Evolutionary conservation across 768 basidiomycete genomes (phyloP), one percentile per base, ranked within the genome.

Genomic region (Sarcomyxa edulis): DNA sequence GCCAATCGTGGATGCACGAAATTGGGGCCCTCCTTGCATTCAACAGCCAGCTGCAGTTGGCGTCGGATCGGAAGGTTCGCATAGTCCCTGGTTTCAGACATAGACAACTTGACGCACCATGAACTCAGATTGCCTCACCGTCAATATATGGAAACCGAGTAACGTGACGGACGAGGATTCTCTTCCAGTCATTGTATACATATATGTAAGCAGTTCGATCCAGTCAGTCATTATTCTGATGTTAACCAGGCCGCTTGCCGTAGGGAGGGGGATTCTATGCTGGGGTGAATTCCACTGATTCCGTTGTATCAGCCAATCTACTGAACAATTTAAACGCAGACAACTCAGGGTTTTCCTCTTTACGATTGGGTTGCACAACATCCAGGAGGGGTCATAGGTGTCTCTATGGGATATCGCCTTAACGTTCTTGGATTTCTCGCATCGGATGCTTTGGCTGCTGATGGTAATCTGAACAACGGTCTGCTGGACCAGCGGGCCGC

Each of bases 311-410:
- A 20, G 18, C 18, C 15, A n/a, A 29, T 3, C 8, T 15, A 31
- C 42, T 22, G 15, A 21, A 21, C 9, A 21, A 15, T 16, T 28
- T 0, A 35, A 14, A 7, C 12, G 1, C 20, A 70, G 67, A 59
- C 69, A 10, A 63, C 69, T 6, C 64, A 67, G 56, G 69, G 68
- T 6, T 72, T 71, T 42, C 71, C 71, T 1, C 48, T 71, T 44
- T 64, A 68, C 42, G 65, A 70, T 39, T 69, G 69, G 72, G 68
- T 73, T 4, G 56, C 61, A 5, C 66, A 68, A 43, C 52, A 66
- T 38, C 53, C 51, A 0, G 53, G 58, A 3, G 50, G 69, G 19
- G 46, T 66, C 7, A n/a, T n/a, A n/a, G 60, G 45, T 7, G 65
- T 66, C 3, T 59, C 59, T 20, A 50, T 65, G 29, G 51, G 54